Conservation (phyloP, 2,329 filamentous ascomycete species). For the Stemphylium beticola region DNA sequence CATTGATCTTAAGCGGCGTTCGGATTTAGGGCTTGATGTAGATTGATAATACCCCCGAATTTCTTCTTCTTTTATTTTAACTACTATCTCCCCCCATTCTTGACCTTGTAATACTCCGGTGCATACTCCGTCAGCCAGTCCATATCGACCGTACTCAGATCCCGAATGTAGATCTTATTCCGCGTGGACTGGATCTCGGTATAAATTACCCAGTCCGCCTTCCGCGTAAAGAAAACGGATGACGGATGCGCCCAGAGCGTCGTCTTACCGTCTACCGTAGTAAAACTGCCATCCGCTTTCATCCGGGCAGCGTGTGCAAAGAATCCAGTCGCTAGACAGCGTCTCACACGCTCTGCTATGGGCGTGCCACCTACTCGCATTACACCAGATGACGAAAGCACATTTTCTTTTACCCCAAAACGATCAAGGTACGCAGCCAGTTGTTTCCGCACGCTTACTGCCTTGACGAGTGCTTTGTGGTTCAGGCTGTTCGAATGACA, state of each 20-base stretch:
- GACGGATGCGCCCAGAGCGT: conserved; percentile 87
- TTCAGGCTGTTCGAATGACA: conserved; percentile 88
- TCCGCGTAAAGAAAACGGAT: conserved; percentile 93
- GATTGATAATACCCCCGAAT: conserved; percentile 5
- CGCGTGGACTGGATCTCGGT: conserved; percentile 91
- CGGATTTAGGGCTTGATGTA: background rate
- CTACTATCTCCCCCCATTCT: conserved; percentile 21
- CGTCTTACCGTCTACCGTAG: conserved; percentile 79
- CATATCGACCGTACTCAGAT: conserved; percentile 93
- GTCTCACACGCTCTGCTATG: conserved; percentile 75
- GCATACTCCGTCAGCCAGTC: conserved; percentile 91
- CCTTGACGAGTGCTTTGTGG: conserved; percentile 80
- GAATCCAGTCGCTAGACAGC: conserved; percentile 87
- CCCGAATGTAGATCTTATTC: conserved; percentile 86
- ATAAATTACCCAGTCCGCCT: conserved; percentile 96
- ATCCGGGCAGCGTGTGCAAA: conserved; percentile 94
- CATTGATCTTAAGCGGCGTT: conserved; percentile 5
- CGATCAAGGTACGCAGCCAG: conserved; percentile 85
- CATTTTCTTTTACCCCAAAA: conserved; percentile 68
- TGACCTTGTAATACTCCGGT: conserved; percentile 64
- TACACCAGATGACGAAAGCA: conserved; percentile 54
- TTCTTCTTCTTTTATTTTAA: background rate
- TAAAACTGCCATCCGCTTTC: conserved; percentile 90
- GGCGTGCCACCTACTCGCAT: conserved; percentile 52
- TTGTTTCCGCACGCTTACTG: conserved; percentile 85